Evolutionary conservation across 352 stramenopile species (phyloP).

Genomic region (Thalassiosira hispida): DNA sequence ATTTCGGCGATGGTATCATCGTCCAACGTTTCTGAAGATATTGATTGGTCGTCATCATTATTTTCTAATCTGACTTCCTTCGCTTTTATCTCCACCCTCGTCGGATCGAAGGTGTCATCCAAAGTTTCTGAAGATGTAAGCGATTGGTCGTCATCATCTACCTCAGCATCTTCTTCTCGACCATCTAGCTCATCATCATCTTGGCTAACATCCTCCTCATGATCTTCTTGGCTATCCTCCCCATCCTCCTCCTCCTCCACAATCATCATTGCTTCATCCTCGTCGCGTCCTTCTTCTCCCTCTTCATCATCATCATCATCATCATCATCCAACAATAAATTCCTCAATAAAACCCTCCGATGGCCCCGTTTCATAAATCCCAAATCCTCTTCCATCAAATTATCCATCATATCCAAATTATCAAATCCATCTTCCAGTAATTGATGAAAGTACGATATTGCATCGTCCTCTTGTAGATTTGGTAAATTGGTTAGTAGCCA

Average conservation of each 20-base stretch:
- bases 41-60: no score
- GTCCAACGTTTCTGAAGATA: no score
- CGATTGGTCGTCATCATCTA: no score
- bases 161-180: no score
- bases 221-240: background rate
- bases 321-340: background rate
- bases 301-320: background rate
- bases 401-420: conserved; percentile 1
- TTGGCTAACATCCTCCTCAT: background rate
- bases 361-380: conserved; percentile 29
- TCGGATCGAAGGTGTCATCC: background rate
- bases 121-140: background rate
- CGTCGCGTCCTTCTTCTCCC: background rate
- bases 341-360: background rate
- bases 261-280: background rate
- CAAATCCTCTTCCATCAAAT: conserved; percentile 16
- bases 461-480: conserved; percentile 17
- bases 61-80: no score
- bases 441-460: conserved; percentile 12
- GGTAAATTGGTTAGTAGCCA: conserved; percentile 25
- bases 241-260: background rate
- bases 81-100: no score
- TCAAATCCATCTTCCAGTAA: conserved; percentile 36
- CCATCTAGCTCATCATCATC: background rate
- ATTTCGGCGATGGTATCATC: background rate